Evolutionary conservation across 2,329 filamentous ascomycete genomes (phyloP).

Genomic region (Fusarium sp.): DNA sequence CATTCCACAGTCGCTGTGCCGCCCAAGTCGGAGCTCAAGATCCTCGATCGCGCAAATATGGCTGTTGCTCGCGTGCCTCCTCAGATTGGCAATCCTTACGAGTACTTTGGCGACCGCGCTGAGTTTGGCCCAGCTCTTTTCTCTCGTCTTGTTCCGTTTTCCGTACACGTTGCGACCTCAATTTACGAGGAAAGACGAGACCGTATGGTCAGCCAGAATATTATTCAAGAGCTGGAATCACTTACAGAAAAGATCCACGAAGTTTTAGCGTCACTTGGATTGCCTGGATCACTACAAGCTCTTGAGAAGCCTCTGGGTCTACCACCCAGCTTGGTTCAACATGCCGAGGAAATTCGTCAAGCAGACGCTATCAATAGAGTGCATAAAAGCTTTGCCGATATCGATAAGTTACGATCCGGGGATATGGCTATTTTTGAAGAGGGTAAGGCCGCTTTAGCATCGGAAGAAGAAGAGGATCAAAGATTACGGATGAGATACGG

Average conservation of each 20-base stretch:
- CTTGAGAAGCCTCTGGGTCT: conserved; percentile 93
- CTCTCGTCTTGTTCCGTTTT: conserved; percentile 91
- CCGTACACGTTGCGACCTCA: conserved; percentile 92
- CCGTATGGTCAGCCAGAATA: conserved; percentile 86
- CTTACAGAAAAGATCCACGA: conserved; percentile 85
- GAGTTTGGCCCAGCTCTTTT: conserved; percentile 89
- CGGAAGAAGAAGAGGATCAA: conserved; percentile 87
- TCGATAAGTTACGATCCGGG: conserved; percentile 85
- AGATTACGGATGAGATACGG: conserved; percentile 81
- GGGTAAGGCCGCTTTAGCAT: conserved; percentile 79
- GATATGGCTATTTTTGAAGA: conserved; percentile 85
- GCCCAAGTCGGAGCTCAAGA: conserved; percentile 86
- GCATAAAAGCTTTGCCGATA: conserved; percentile 84
- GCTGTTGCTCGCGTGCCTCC: conserved; percentile 81
- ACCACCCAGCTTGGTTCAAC: conserved; percentile 84
- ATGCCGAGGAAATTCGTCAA: conserved; percentile 93
- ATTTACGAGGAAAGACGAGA: conserved; percentile 95
- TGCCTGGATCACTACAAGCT: conserved; percentile 92
- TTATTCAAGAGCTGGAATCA: conserved; percentile 84
- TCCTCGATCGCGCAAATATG: conserved; percentile 90
- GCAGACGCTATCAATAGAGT: conserved; percentile 85
- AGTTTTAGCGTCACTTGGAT: conserved; percentile 81
- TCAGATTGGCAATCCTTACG: conserved; percentile 83
- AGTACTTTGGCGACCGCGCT: conserved; percentile 81
- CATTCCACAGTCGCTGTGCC: conserved; percentile 74